Conservation (phyloP, 441 rosid species). For the Adansonia grandidieri region DNA sequence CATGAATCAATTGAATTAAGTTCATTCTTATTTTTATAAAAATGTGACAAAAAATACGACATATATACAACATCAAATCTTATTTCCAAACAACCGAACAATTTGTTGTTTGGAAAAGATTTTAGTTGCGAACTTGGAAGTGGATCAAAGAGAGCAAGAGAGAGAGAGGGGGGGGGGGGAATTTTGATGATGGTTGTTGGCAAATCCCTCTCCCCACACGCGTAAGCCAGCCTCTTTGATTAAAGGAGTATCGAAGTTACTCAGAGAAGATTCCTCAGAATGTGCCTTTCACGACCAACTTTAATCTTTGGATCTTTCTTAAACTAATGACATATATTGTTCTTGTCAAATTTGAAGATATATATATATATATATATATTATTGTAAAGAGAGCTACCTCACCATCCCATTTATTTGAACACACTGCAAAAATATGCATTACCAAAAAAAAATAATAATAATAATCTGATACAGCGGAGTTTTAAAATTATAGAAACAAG, state of each 20-base stretch:
- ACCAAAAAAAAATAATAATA: background rate
- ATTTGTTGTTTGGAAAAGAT: background rate
- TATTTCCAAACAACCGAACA: background rate
- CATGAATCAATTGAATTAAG: no score
- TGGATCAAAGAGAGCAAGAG: no score
- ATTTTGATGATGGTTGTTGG: conserved; percentile 19
- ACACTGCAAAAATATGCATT: background rate
- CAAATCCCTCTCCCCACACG: conserved; percentile 27
- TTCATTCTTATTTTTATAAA: no score
- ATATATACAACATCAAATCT: no score
- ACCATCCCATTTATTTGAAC: background rate
- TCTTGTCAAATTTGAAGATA: background rate
- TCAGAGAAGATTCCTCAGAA: conserved; percentile 24
- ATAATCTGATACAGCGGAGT: no score
- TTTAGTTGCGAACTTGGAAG: background rate
- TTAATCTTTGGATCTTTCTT: conserved; percentile 11
- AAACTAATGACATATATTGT: background rate
- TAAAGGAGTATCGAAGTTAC: background rate
- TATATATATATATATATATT: background rate
- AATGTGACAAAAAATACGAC: no score
- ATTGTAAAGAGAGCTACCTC: background rate
- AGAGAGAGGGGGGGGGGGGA: background rate
- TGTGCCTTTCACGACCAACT: background rate
- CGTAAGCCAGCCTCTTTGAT: background rate
- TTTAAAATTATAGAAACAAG: no score